These are phyloP conservation scores for Lyophyllum decastes DNA, from an alignment of 768 basidiomycete genomes.

Conservation along the genomic window DNA sequence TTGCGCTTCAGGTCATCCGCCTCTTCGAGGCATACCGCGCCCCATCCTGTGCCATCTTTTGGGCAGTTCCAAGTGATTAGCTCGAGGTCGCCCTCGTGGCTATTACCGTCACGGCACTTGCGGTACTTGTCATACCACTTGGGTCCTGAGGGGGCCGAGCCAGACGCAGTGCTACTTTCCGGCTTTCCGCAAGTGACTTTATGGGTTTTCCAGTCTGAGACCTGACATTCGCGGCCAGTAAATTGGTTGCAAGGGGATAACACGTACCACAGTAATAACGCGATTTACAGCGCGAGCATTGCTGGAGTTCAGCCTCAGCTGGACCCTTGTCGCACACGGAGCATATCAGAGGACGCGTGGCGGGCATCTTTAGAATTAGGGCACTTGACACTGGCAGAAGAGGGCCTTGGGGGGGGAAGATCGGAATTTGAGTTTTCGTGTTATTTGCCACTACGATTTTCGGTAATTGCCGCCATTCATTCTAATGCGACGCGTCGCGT, in stretches of 20 bases:
- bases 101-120: constrained; percentile 29
- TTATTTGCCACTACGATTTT: too few species aligned
- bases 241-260: neutral
- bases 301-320: constrained; percentile 4
- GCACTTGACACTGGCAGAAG: neutral
- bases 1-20: constrained; percentile 27
- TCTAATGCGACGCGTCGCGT: neutral
- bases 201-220: constrained; percentile 31
- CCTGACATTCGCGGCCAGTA: constrained; percentile 24
- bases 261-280: constrained; percentile 12
- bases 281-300: constrained; percentile 11
- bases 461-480: neutral
- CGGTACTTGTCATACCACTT: constrained; percentile 35
- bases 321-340: constrained; percentile 9
- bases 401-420: too few species aligned
- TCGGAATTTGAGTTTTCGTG: neutral
- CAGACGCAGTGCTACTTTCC: neutral
- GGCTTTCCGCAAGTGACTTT: constrained; percentile 23
- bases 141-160: neutral
- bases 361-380: neutral
- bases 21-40: constrained; percentile 25
- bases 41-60: constrained; percentile 32
- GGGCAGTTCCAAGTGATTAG: constrained; percentile 35
- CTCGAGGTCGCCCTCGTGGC: constrained; percentile 35
- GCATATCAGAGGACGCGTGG: neutral